A percentile compares a stretch with the other conserved stretches of the same genome.
Evolutionary conservation across 441 rosid species (phyloP).

Genomic region (Theobroma grandiflorum): DNA sequence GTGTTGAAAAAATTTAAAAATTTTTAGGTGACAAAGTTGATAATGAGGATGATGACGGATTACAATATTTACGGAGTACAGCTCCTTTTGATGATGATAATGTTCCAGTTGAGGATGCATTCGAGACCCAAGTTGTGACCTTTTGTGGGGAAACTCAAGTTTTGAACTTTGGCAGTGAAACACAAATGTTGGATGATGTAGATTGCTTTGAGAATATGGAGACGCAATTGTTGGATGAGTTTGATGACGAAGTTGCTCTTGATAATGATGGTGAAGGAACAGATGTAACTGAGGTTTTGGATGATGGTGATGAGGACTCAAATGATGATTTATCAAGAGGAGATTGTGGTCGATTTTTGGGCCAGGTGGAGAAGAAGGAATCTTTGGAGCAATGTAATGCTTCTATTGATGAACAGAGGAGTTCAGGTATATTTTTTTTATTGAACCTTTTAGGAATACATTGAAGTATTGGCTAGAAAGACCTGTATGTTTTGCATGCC

Average conservation of each 20-base stretch:
- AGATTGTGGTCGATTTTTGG: slow-evolving; percentile 29
- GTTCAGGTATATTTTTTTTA: slow-evolving; percentile 37
- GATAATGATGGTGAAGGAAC: slow-evolving; percentile 53
- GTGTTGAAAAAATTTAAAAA: not conserved
- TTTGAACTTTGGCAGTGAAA: slow-evolving; percentile 38
- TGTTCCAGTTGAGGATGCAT: slow-evolving; percentile 43
- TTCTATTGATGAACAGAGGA: slow-evolving; percentile 28
- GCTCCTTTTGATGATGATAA: slow-evolving; percentile 40
- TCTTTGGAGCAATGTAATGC: slow-evolving; percentile 30
- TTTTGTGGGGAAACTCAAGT: slow-evolving; percentile 56
- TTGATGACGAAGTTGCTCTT: slow-evolving; percentile 28
- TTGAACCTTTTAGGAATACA: slow-evolving; percentile 15
- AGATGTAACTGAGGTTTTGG: slow-evolving; percentile 50
- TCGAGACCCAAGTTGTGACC: slow-evolving; percentile 65
- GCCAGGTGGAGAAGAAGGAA: slow-evolving; percentile 30
- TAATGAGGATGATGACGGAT: slow-evolving; percentile 29
- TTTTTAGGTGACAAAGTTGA: slow-evolving; percentile 38
- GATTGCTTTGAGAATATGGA: slow-evolving; percentile 35
- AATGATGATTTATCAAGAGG: slow-evolving; percentile 37
- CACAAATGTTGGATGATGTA: slow-evolving; percentile 47
- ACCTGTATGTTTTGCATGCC: not conserved
- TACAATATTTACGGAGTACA: slow-evolving; percentile 31
- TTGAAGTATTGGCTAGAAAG: not conserved
- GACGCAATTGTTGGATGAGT: slow-evolving; percentile 54
- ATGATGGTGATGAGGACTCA: slow-evolving; percentile 38